A percentile compares a stretch with the other conserved stretches of the same genome.
Evolutionary conservation across 306 rosid genomes (phyloP).

Genomic region (Citrullus amarus): DNA sequence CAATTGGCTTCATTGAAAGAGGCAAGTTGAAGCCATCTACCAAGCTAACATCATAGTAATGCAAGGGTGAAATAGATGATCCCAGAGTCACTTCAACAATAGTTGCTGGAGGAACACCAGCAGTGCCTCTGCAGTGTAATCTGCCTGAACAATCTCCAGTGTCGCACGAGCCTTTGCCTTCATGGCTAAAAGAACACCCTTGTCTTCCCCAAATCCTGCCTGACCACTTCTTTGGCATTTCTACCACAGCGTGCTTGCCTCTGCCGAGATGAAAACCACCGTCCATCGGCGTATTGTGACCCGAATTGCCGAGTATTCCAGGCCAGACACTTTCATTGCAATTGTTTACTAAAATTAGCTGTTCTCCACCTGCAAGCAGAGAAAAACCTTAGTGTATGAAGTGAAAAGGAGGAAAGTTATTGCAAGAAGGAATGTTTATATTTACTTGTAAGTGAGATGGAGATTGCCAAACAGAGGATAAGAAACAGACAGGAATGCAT

Average conservation of each 20-base stretch:
- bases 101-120: slow-evolving; percentile 81
- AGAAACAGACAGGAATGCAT: slow-evolving; percentile 11
- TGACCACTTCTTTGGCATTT: slow-evolving; percentile 69
- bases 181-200: slow-evolving; percentile 53
- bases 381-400: not conserved
- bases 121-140: slow-evolving; percentile 46
- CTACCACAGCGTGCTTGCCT: slow-evolving; percentile 59
- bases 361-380: slow-evolving; percentile 63
- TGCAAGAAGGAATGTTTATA: not conserved
- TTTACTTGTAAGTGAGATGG: slow-evolving; percentile 34
- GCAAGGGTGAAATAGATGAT: slow-evolving; percentile 68
- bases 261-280: slow-evolving; percentile 82
- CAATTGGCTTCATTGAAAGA: slow-evolving; percentile 83
- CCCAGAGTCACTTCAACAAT: slow-evolving; percentile 95
- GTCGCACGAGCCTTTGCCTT: slow-evolving; percentile 56
- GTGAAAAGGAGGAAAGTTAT: not conserved
- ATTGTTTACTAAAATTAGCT: slow-evolving; percentile 74
- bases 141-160: slow-evolving; percentile 67
- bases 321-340: slow-evolving; percentile 89
- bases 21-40: slow-evolving; percentile 95
- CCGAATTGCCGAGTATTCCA: slow-evolving; percentile 76
- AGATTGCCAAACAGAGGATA: slow-evolving; percentile 20
- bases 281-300: slow-evolving; percentile 54
- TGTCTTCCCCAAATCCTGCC: slow-evolving; percentile 97
- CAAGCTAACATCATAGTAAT: slow-evolving; percentile 83